Base-by-base conservation (phyloP, 225 moss, liverwort and hornwort genomes). In the Ulota crispa region DNA sequence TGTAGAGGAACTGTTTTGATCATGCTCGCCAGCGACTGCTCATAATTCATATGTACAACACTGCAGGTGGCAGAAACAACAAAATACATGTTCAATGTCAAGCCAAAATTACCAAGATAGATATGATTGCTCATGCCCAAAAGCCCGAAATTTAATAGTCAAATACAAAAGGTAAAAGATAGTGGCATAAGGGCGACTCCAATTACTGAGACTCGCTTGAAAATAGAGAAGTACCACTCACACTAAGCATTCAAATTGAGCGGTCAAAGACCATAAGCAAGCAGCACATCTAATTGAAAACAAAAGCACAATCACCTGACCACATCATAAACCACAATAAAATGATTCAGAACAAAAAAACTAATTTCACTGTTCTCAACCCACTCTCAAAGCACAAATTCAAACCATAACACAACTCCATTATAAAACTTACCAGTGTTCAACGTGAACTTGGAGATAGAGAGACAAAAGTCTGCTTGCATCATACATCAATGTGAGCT, bases 401-500 rank as follows among this genome's bases (percentile, higher is more conserved):
- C 28, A 65, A 70, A 70, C 34, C 37, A 68, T 31, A 39, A 21
- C 41, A 31, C 18, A 10, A 56, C 47, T 72, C 32, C 47, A 56
- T 30, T 18, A 60, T 67, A 15, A 18, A 53, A 83, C 95, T 89
- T 86, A 95, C 98, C 92, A 94, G 73, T 92, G 87, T 41, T 87
- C 78, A 20, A 94, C 86, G 7, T 94, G 89, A 59, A 92, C 86
- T 78, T 90, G 80, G 34, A 96, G 87, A 73, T 90, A 88, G 13
- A 93, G 88, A 26, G 92, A 83, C 24, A 94, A 54, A 50, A 99
- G 88, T 81, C 86, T 94, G 77, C 91, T 81, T 7, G 92, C 85
- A 83, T 96, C 88, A 77, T 92, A 99, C 64, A 72, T 88, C 73
- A 91, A 83, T 75, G 86, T 87, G 75, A 99, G 81, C 71, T 96